Evolutionary conservation across 306 rosid genomes (phyloP).

Genomic region (Medicago lupulina): DNA sequence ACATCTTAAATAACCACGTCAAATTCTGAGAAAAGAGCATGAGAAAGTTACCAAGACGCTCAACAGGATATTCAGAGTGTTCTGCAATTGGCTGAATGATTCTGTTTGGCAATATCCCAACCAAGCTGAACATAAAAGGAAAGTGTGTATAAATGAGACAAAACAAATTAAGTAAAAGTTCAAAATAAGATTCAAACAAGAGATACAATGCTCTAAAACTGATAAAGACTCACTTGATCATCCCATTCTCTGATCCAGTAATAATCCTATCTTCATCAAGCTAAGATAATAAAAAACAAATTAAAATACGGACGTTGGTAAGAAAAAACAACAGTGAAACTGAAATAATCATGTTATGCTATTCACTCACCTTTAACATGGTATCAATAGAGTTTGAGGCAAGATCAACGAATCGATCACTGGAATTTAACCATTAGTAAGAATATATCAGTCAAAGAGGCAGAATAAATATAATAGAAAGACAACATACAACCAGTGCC

Average conservation of each 20-base stretch:
- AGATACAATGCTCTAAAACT: conserved; percentile 25
- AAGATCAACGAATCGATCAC: conserved; percentile 85
- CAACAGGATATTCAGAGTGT: conserved; percentile 87
- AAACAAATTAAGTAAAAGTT: conserved; percentile 11
- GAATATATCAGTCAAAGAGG: conserved; percentile 37
- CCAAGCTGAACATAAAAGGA: conserved; percentile 55
- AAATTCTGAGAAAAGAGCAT: conserved; percentile 21
- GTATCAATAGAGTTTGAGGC: conserved; percentile 78
- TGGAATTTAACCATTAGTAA: conserved; percentile 49
- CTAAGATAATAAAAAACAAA: conserved; percentile 48
- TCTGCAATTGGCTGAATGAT: conserved; percentile 90
- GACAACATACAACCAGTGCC: background rate
- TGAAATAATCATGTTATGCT: conserved; percentile 31
- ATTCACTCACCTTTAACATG: conserved; percentile 72
- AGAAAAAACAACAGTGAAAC: conserved; percentile 19
- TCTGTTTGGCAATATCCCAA: conserved; percentile 89
- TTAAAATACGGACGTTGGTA: conserved; percentile 4
- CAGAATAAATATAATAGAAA: conserved; percentile 26
- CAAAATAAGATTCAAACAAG: conserved; percentile 30
- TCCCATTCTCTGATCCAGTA: conserved; percentile 89
- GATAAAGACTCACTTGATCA: conserved; percentile 77
- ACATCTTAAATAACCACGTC: conserved; percentile 7
- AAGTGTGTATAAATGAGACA: conserved; percentile 16
- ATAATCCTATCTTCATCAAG: conserved; percentile 94
- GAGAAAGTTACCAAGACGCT: conserved; percentile 75